Evolutionary conservation across 768 basidiomycete genomes (phyloP).

Genomic region (Epithele typhae): DNA sequence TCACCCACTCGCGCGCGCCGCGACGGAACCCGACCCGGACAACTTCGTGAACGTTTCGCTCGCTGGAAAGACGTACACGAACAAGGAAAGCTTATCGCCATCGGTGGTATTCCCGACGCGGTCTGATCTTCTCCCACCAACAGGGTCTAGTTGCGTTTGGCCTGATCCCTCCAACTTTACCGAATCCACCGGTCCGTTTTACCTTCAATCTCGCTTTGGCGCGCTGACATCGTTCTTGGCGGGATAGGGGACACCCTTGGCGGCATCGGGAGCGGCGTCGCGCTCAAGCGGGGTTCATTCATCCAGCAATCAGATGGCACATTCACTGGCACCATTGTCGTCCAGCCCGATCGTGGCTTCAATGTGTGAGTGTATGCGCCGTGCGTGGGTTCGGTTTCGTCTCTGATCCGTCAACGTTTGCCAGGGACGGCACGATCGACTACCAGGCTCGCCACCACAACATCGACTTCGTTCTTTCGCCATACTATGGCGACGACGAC

Average conservation of each 20-base stretch:
- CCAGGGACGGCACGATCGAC: slow-evolving; percentile 49
- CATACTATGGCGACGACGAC: slow-evolving; percentile 44
- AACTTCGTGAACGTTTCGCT: slow-evolving; percentile 30
- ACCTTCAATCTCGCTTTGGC: neutral
- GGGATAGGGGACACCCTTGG: slow-evolving; percentile 50
- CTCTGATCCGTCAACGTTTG: no score
- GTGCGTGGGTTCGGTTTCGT: no score
- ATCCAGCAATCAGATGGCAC: slow-evolving; percentile 28
- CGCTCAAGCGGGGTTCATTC: slow-evolving; percentile 49
- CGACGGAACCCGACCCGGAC: slow-evolving; percentile 19
- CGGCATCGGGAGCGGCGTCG: slow-evolving; percentile 59
- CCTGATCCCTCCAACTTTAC: slow-evolving; percentile 50
- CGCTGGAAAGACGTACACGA: slow-evolving; percentile 38
- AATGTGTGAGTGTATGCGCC: slow-evolving; percentile 44
- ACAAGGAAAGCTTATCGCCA: slow-evolving; percentile 30
- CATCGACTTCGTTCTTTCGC: slow-evolving; percentile 52
- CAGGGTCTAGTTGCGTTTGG: slow-evolving; percentile 60
- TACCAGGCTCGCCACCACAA: slow-evolving; percentile 63
- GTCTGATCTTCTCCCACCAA: neutral
- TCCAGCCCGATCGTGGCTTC: slow-evolving; percentile 57
- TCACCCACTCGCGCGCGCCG: neutral
- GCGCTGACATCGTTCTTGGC: no score
- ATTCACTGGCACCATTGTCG: slow-evolving; percentile 47
- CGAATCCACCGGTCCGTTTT: slow-evolving; percentile 41
- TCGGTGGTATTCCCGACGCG: neutral